Percentiles rank a stretch among this genome's conserved stretches.
Conservation (phyloP, 176 grass and related monocot genomes). For the Alloteropsis semialata region DNA sequence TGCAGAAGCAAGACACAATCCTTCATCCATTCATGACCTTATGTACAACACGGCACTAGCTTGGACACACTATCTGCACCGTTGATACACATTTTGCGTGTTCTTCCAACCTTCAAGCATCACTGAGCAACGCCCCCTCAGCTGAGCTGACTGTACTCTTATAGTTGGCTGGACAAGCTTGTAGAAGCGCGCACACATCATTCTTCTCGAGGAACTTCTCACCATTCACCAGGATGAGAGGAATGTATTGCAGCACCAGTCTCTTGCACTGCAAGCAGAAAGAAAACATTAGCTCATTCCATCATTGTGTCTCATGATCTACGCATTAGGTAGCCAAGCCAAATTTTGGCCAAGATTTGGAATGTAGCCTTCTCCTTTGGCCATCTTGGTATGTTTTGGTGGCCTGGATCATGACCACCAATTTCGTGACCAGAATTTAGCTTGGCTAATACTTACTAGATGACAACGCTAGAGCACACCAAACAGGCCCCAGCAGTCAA, state of each 20-base stretch:
- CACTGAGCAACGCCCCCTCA: slow-evolving; percentile 19
- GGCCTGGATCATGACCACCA: too few relatives aligned
- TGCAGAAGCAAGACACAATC: neutral
- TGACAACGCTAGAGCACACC: too few relatives aligned
- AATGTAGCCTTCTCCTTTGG: too few relatives aligned
- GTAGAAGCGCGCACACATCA: slow-evolving; percentile 56
- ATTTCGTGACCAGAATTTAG: too few relatives aligned
- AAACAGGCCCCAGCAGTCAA: neutral
- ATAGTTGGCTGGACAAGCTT: slow-evolving; percentile 48
- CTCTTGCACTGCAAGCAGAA: slow-evolving; percentile 71
- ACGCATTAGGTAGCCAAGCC: too few relatives aligned
- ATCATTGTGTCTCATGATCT: neutral
- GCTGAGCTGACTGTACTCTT: neutral
- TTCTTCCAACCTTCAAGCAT: slow-evolving; percentile 40
- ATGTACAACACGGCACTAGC: slow-evolving; percentile 19
- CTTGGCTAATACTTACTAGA: too few relatives aligned
- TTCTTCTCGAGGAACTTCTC: slow-evolving; percentile 90
- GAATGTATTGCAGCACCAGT: slow-evolving; percentile 78
- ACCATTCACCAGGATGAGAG: slow-evolving; percentile 78
- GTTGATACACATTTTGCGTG: neutral
- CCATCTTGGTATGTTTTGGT: too few relatives aligned
- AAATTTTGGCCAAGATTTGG: too few relatives aligned
- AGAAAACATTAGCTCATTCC: neutral
- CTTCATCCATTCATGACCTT: neutral
- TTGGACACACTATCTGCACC: neutral